Conservation (phyloP, 208 protist species). For the Trypanosoma theileri region DNA sequence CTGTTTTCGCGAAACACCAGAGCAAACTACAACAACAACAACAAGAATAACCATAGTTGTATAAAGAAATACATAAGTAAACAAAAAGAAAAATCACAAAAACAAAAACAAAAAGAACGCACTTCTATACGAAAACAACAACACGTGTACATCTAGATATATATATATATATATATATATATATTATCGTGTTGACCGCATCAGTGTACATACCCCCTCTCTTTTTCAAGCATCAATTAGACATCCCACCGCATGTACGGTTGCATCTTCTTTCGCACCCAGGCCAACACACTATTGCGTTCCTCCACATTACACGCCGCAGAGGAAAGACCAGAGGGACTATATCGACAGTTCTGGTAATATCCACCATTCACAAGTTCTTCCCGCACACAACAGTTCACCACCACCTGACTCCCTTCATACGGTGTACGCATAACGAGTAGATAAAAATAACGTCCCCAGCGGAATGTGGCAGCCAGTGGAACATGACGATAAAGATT, state of each 20-base stretch:
- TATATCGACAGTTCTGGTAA: conserved; percentile 73
- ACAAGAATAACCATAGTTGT: too few species aligned
- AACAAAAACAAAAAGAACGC: too few species aligned
- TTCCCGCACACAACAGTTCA: conserved; percentile 78
- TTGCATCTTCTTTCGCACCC: conserved; percentile 71
- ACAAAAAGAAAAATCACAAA: too few species aligned
- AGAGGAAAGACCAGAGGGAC: conserved; percentile 61
- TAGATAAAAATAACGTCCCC: conserved; percentile 56
- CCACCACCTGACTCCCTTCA: conserved; percentile 79
- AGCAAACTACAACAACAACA: too few species aligned
- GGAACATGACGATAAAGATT: conserved; percentile 72
- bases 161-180: too few species aligned
- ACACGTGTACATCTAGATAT: conserved; percentile 18
- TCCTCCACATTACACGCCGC: conserved; percentile 61
- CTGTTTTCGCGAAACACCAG: too few species aligned
- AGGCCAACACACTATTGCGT: conserved; percentile 63
- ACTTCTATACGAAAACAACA: too few species aligned
- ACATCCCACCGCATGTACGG: conserved; percentile 79
- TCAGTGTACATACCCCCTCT: too few species aligned
- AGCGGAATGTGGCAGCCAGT: conserved; percentile 46
- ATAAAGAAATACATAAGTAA: too few species aligned
- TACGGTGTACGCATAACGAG: conserved; percentile 70
- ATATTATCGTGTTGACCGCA: too few species aligned
- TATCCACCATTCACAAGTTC: conserved; percentile 81
- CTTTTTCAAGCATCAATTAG: too few species aligned